A percentile compares a stretch with the other conserved stretches of the same genome.
Evolutionary conservation across 495 filamentous ascomycete species (phyloP).

Genomic region (Talaromyces adpressus): DNA sequence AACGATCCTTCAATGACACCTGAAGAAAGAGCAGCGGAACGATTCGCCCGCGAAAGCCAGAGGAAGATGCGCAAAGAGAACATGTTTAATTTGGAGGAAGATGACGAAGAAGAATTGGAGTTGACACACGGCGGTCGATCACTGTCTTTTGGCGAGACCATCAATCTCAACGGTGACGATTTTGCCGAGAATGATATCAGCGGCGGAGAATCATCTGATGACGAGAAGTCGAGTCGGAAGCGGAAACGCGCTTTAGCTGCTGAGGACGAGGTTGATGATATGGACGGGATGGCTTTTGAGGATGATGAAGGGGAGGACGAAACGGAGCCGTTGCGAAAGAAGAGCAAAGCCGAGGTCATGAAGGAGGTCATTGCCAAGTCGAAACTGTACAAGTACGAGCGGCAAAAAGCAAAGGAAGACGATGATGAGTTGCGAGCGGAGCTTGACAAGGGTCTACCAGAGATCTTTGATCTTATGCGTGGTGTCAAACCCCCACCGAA

Average conservation of each 20-base stretch:
- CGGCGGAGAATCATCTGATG: constrained; percentile 37
- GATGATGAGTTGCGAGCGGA: constrained; percentile 86
- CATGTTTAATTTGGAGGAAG: constrained; percentile 87
- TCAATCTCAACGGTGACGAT: constrained; percentile 49
- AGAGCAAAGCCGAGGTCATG: constrained; percentile 92
- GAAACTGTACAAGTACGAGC: constrained; percentile 87
- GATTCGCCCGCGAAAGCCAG: constrained; percentile 82
- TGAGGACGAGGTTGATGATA: constrained; percentile 27
- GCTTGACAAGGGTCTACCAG: constrained; percentile 68
- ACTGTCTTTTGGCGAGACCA: constrained; percentile 52
- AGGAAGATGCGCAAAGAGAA: constrained; percentile 59
- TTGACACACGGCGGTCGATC: constrained; percentile 81
- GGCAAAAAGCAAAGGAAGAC: constrained; percentile 87
- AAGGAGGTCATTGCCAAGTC: constrained; percentile 97
- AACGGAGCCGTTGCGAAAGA: constrained; percentile 67
- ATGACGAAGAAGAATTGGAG: constrained; percentile 56
- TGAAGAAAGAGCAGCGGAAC: constrained; percentile 86
- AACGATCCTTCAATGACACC: constrained; percentile 89
- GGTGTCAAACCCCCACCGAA: constrained; percentile 37
- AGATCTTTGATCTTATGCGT: constrained; percentile 66
- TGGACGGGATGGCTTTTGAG: constrained; percentile 30
- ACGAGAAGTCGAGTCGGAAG: constrained; percentile 54
- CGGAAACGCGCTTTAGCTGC: constrained; percentile 42
- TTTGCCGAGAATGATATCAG: constrained; percentile 59
- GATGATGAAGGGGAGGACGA: constrained; percentile 40